Evolutionary conservation across 148 eudicot species (phyloP), one percentile per base, ranked within the genome.

Genomic region (Vaccinium darrowii): DNA sequence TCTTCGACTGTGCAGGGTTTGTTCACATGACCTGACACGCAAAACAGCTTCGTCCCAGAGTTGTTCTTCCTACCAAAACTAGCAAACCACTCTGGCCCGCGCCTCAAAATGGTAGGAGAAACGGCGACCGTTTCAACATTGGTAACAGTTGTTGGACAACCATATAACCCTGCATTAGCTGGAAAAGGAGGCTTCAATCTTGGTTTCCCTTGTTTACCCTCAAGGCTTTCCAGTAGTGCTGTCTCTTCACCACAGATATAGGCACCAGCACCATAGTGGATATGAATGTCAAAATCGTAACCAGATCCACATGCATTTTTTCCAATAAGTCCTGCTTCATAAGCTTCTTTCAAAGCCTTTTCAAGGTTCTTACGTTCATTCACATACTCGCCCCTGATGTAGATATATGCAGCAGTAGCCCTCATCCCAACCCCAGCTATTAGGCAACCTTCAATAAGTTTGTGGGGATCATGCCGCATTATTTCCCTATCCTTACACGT

Each of bases 121-220:
- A 94, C 98, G 16, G 99, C 97, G 69, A 94, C 98, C n/a, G 99
- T 96, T 90, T 96, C 98, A 23, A 96, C 99, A 90, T 96, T 96
- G 67, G 98, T 94, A 63, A 96, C 99, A 0, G 98, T 94, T 51
- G 98, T 94, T 18, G 99, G 99, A 75, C 98, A 94, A 30, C 99
- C 99, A 83, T 94, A 96, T 5, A 96, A 83, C 49, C 99, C 99
- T 4, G 98, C 93, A 81, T 94, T 93, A 50, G 99, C 99, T 18
- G 99, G 99, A 87, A 96, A 96, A 77, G 99, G 99, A 78, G 99
- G 99, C 91, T 96, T 96, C 92, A 94, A 90, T 84, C 99, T 92
- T 6, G 99, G 99, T 87, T 96, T 96, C 47, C 98, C 99, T 91
- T 94, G 99, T 81, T 94, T 94, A 36, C 99, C 99, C 88, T 96